Evolutionary conservation across 2,329 filamentous ascomycete genomes (phyloP).

Genomic region (Cordyceps cicadae): DNA sequence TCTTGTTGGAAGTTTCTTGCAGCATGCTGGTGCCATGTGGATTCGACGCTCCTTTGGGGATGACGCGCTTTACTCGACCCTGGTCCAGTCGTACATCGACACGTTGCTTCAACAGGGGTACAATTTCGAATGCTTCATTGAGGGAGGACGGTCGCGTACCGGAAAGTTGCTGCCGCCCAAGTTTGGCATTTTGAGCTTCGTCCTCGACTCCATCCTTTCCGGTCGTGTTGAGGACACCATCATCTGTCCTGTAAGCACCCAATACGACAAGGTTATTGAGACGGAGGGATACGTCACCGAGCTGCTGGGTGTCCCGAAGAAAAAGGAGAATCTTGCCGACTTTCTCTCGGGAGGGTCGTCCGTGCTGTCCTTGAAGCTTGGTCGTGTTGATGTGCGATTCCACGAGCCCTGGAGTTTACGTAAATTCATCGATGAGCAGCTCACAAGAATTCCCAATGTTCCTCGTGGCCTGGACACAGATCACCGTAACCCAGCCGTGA

Average conservation of each 20-base stretch:
- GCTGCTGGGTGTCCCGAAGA: conserved; percentile 86
- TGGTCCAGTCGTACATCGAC: conserved; percentile 97
- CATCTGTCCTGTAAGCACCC: conserved; percentile 90
- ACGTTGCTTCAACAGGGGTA: conserved; percentile 82
- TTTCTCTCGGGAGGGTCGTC: conserved; percentile 81
- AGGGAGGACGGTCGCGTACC: conserved; percentile 85
- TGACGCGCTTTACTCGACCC: conserved; percentile 77
- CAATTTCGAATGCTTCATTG: conserved; percentile 96
- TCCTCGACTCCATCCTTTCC: conserved; percentile 82
- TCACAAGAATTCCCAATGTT: conserved; percentile 41
- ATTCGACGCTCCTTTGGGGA: conserved; percentile 89
- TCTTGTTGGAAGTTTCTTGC: conserved; percentile 77
- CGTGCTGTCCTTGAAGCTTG: conserved; percentile 78
- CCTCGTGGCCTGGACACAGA: conserved; percentile 37
- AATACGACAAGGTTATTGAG: conserved; percentile 98
- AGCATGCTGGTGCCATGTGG: conserved; percentile 96
- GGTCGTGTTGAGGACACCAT: conserved; percentile 84
- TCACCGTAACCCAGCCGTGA: conserved; percentile 38
- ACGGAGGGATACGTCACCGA: conserved; percentile 96
- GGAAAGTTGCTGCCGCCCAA: conserved; percentile 91
- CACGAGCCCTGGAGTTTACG: conserved; percentile 92
- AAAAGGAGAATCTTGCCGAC: conserved; percentile 84
- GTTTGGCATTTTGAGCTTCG: conserved; percentile 87
- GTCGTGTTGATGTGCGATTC: conserved; percentile 89
- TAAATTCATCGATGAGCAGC: conserved; percentile 71